Conservation (phyloP, 805 yeast genomes). For the Wickerhamomyces bisporus region DNA sequence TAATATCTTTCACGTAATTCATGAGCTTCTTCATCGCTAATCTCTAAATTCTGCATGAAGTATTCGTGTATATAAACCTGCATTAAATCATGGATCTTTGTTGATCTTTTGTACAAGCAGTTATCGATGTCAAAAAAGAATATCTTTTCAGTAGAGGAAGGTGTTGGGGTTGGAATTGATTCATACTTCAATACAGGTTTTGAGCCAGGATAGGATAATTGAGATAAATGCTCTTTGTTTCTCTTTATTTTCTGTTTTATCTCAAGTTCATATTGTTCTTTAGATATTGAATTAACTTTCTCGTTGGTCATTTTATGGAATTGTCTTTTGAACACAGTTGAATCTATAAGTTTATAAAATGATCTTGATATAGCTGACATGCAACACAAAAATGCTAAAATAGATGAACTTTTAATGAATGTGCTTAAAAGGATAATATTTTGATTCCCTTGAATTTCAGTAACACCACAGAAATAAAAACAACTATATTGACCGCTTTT, state of each 20-base stretch:
- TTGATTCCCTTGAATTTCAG: too few species aligned
- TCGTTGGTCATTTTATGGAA: too few species aligned
- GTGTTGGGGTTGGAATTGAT: not conserved
- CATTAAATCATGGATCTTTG: conserved; percentile 82
- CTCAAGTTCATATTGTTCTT: not conserved
- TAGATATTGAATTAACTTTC: not conserved
- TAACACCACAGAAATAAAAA: too few species aligned
- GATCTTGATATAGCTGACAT: too few species aligned
- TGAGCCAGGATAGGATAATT: not conserved
- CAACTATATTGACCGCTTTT: too few species aligned
- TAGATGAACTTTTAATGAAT: too few species aligned
- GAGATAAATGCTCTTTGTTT: not conserved
- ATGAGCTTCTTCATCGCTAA: conserved; percentile 71
- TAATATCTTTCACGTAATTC: conserved; percentile 70
- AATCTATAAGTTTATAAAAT: too few species aligned
- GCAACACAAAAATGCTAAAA: too few species aligned
- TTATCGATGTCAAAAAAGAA: conserved; percentile 94
- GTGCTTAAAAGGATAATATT: too few species aligned
- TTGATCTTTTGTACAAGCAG: conserved; percentile 73
- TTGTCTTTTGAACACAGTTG: too few species aligned
- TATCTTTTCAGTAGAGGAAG: conserved; percentile 22
- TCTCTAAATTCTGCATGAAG: conserved; percentile 57
- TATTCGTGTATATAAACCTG: conserved; percentile 78
- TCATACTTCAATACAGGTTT: not conserved
- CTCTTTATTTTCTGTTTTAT: not conserved